Conservation (phyloP, 352 stramenopile species). For the Thraustochytrium sp. region DNA sequence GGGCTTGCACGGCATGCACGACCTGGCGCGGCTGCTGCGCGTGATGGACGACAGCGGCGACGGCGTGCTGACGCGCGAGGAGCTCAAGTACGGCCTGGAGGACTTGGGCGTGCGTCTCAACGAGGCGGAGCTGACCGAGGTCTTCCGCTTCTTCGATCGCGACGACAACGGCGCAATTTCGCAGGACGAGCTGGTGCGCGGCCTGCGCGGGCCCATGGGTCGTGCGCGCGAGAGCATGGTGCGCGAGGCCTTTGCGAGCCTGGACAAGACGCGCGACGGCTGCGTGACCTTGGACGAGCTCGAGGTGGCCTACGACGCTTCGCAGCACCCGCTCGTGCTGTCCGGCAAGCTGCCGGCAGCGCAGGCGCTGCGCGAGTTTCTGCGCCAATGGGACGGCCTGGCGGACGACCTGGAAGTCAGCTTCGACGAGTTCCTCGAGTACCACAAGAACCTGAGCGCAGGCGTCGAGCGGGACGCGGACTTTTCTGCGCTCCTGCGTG, state of each 20-base stretch:
- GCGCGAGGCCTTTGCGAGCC: conserved; percentile 65
- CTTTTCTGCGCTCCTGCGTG: conserved; percentile 74
- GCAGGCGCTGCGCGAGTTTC: conserved; percentile 65
- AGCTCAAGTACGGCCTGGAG: conserved; percentile 58
- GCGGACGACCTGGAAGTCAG: conserved; percentile 58
- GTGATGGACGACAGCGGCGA: conserved; percentile 81
- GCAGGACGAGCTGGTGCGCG: conserved; percentile 53
- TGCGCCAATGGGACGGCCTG: conserved; percentile 62
- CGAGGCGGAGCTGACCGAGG: conserved; percentile 52
- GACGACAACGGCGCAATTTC: conserved; percentile 49
- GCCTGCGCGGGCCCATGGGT: conserved; percentile 57
- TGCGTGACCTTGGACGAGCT: conserved; percentile 62
- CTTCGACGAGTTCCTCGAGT: conserved; percentile 73
- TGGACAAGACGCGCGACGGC: conserved; percentile 68
- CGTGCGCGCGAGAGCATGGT: conserved; percentile 65
- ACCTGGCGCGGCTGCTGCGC: conserved; percentile 60
- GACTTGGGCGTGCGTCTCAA: conserved; percentile 52
- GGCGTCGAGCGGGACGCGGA: conserved; percentile 64
- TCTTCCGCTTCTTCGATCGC: conserved; percentile 59
- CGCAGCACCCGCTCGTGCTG: conserved; percentile 66
- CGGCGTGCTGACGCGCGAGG: conserved; percentile 61
- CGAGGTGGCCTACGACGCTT: conserved; percentile 63
- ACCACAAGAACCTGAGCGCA: conserved; percentile 78
- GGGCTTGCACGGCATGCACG: conserved; percentile 68
- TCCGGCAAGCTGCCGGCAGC: conserved; percentile 54